Evolutionary conservation across 805 yeast genomes (phyloP).

Genomic region (Candida jianshihensis): DNA sequence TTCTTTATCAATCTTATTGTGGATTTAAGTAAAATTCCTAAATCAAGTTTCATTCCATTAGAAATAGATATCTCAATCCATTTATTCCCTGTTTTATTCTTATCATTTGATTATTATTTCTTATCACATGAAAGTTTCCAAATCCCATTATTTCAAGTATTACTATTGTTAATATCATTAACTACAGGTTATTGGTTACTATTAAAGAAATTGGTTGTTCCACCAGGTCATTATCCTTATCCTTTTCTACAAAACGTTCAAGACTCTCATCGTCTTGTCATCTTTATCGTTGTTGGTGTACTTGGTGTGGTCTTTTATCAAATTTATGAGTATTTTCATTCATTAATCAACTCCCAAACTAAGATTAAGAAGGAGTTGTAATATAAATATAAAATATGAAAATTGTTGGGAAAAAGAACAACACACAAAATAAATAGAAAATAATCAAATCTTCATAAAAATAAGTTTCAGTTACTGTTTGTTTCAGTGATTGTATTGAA

Average conservation of each 20-base stretch:
- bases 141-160: slow-evolving; percentile 30
- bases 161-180: slow-evolving; percentile 30
- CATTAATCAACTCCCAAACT: slow-evolving; percentile 3
- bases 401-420: too few relatives aligned
- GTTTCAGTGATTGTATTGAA: too few relatives aligned
- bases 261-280: slow-evolving; percentile 34
- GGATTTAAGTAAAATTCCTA: slow-evolving; percentile 19
- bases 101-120: slow-evolving; percentile 47
- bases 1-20: slow-evolving; percentile 44
- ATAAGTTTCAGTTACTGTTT: too few relatives aligned
- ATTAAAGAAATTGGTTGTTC: slow-evolving; percentile 41
- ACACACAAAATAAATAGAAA: too few relatives aligned
- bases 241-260: slow-evolving; percentile 58
- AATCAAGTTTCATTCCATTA: slow-evolving; percentile 36
- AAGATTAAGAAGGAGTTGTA: slow-evolving; percentile 1
- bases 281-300: slow-evolving; percentile 40
- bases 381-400: slow-evolving; percentile 2
- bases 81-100: slow-evolving; percentile 47
- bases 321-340: slow-evolving; percentile 25
- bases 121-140: slow-evolving; percentile 40
- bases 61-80: slow-evolving; percentile 52
- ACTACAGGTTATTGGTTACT: slow-evolving; percentile 47
- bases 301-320: slow-evolving; percentile 28
- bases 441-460: too few relatives aligned
- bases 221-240: slow-evolving; percentile 53